phyloP scores from a whole-genome alignment of 805 yeast genomes.

The Wickerhamiella allomyrinae region DNA sequence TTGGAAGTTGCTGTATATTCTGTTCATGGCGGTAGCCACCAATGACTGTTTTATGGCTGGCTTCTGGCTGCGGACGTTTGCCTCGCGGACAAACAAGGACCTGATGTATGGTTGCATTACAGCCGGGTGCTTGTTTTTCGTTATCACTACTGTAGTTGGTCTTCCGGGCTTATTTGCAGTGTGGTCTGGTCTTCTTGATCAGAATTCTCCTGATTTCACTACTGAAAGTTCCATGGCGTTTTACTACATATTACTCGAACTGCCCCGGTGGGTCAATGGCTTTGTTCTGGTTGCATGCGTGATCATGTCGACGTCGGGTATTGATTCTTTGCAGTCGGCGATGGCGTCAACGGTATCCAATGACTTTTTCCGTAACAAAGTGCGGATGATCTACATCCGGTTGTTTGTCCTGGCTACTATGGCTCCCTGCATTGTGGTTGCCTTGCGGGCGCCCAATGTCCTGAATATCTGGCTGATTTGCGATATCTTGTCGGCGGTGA shows the following conservation, averaged over 20 bases:
- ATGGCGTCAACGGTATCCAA: constrained; percentile 79
- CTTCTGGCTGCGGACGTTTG: constrained; percentile 89
- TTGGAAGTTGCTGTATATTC: constrained; percentile 81
- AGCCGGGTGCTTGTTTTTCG: constrained; percentile 54
- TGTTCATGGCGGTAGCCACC: constrained; percentile 74
- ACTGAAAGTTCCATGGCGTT: constrained; percentile 52
- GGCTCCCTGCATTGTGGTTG: constrained; percentile 76
- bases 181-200: constrained; percentile 60
- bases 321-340: constrained; percentile 81
- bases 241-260: constrained; percentile 49
- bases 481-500: constrained; percentile 74
- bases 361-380: constrained; percentile 73
- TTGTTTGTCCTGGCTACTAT: constrained; percentile 56
- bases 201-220: constrained; percentile 27
- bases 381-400: constrained; percentile 53
- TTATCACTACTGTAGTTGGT: constrained; percentile 59
- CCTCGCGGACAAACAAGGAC: constrained; percentile 65
- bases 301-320: constrained; percentile 69
- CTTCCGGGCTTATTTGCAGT: constrained; percentile 77
- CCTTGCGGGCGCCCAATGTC: constrained; percentile 68
- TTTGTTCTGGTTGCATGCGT: constrained; percentile 63
- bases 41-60: constrained; percentile 86
- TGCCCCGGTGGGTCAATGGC: constrained; percentile 85
- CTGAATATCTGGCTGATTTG: constrained; percentile 81
- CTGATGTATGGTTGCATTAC: constrained; percentile 59